These are phyloP conservation scores for Phytophthora podocarpi DNA, from an alignment of 352 stramenopile genomes.

Conservation along the genomic window DNA sequence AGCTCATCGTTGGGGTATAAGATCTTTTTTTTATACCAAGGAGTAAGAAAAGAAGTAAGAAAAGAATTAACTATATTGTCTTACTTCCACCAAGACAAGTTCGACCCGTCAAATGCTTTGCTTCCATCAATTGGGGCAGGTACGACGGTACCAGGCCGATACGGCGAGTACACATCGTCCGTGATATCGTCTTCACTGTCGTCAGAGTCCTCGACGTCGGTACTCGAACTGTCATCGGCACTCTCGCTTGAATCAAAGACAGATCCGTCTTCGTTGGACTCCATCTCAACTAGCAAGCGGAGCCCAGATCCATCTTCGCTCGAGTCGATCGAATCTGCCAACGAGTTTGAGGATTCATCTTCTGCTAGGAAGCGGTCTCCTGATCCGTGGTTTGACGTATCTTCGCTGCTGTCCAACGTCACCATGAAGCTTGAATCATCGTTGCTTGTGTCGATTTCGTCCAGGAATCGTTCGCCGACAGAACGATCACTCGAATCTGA, in stretches of 20 bases:
- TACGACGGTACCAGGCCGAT: constrained; percentile 14
- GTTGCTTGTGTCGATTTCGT: no score
- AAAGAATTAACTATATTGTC: no score
- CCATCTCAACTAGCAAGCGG: constrained; percentile 3
- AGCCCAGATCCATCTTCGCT: not conserved
- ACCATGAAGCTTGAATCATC: no score
- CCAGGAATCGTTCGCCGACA: not conserved
- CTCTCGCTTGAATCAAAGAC: constrained; percentile 1
- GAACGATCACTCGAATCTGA: constrained; percentile 9
- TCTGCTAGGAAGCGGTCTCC: not conserved
- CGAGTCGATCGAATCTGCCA: not conserved
- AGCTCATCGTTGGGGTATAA: not conserved
- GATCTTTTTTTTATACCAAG: no score
- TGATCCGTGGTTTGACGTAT: not conserved
- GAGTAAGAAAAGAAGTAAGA: no score
- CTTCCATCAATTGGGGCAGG: constrained; percentile 11
- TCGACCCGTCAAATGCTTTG: constrained; percentile 15
- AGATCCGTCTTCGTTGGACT: constrained; percentile 4
- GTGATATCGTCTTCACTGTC: constrained; percentile 7
- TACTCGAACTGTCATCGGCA: not conserved
- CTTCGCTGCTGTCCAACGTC: no score
- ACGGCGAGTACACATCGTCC: not conserved
- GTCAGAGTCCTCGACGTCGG: not conserved
- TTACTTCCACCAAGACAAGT: constrained; percentile 25
- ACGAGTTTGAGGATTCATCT: not conserved